Base-by-base conservation (phyloP, 805 yeast genomes). In the Teunomyces atbi region DNA sequence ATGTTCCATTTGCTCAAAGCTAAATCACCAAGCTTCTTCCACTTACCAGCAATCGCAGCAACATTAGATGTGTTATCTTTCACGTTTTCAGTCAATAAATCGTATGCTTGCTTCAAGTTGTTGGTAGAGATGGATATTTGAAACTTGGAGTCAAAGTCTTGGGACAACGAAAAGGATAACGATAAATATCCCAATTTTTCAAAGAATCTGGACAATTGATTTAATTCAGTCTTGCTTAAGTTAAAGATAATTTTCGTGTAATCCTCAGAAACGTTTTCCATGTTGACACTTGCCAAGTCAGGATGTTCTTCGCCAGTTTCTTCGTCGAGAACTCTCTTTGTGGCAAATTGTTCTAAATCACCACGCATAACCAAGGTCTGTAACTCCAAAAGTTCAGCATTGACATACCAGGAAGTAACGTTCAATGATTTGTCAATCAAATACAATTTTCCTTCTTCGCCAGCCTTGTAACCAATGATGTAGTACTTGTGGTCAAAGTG, bases 291-390 rank as follows among this genome's bases (percentile, higher is more conserved):
- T 5, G 69, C 50, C 41, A 71, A 59, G 48, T 72, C 74, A 11
- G 74, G 70, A n/a, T 65, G 49, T 20, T 58, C 57, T 45, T 68
- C 73, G 4, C 65, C 71, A n/a, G 69, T 54, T 48, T 67, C 74
- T 44, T 66, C 73, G 45, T 71, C 74, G 12, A 47, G 27, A 13
- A 61, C 43, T 6, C 53, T 55, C 36, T 57, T 53, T 7, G 64
- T 54, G 13, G 73, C 71, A 51, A 65, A 70, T 54, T 82, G 86
- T 53, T 90, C 96, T 56, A 91, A 70, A 62, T 95, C 98, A 42
- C 97, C 97, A 64, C 99, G 84, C 68, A 92, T 77, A 3, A 92
- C 96, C 47, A 91, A 81, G 1, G 99, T 94, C 74, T 94, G 98
- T 71, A 90, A 91, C 72, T 92, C 98, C 54, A 94, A 77, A 3